Conservation (phyloP, 2,329 filamentous ascomycete genomes). For the Mycosphaerella arachidis region DNA sequence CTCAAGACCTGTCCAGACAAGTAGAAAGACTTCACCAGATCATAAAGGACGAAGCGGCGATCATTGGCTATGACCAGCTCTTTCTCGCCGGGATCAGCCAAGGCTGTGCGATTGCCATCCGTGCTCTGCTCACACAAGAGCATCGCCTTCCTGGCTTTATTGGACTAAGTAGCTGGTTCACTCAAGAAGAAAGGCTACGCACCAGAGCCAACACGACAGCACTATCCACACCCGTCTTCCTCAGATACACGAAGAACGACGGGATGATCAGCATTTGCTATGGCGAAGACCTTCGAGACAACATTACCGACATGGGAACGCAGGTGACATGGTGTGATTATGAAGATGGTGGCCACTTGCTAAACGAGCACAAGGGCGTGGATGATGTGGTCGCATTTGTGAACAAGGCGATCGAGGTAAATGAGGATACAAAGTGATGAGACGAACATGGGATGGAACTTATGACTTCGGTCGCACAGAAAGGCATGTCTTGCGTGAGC, state of each 20-base stretch:
- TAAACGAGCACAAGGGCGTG: constrained; percentile 21
- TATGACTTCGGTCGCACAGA: too few species aligned
- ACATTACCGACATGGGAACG: constrained; percentile 11
- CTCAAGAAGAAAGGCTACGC: constrained; percentile 4
- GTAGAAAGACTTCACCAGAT: constrained; percentile 11
- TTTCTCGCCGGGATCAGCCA: constrained; percentile 24
- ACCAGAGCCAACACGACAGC: constrained; percentile 1
- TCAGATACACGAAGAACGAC: constrained; percentile 18
- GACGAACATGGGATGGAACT: background rate
- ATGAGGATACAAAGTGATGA: background rate
- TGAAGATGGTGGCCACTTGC: constrained; percentile 18
- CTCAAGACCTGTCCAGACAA: constrained; percentile 9
- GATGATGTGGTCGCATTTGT: constrained; percentile 19
- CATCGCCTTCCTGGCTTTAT: constrained; percentile 19
- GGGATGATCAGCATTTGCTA: constrained; percentile 16
- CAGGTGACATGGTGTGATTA: constrained; percentile 18
- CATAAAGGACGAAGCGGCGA: constrained; percentile 12
- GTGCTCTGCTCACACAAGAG: constrained; percentile 15
- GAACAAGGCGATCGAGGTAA: background rate
- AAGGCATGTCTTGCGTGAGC: too few species aligned
- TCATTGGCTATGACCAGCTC: constrained; percentile 18
- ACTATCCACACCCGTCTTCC: constrained; percentile 18
- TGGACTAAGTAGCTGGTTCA: constrained; percentile 22
- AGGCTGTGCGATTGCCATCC: constrained; percentile 20
- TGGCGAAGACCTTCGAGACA: constrained; percentile 16